Base-by-base conservation (phyloP, 2,329 filamentous ascomycete species). In the Aspergillus jensenii region DNA sequence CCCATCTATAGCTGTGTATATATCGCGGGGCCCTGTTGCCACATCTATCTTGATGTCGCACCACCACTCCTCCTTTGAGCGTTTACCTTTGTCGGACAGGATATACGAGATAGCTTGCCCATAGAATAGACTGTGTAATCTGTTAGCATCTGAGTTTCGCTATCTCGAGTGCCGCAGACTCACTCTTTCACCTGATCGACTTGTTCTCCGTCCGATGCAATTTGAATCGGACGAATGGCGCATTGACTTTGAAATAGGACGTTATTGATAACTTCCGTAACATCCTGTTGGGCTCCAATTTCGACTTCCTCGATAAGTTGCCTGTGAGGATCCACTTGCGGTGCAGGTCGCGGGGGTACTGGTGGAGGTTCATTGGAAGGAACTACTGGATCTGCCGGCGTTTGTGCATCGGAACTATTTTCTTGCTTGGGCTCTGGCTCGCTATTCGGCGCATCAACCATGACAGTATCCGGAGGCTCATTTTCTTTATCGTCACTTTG, bases 181-280 rank as follows among this genome's bases (percentile, higher is more conserved):
- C 66, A 79, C 71, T 90, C 80, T 74, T 91, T 91, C 61, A 96
- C 86, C 56, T 86, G 82, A 71, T 98, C 95, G 19, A 87, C 77
- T 73, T 97, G 93, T 62, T 96, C 89, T 3, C 89, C 89, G 45
- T 87, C 83, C 6, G 82, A 76, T 57, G 90, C 85, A 35, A 84
- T 78, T 3, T 82, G 84, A n/a, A 82, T 83, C 6, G 91, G 84
- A 57, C 84, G 87, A 68, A 98, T 93, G 2, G 93, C 93, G 52
- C 90, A 92, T 68, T 95, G 90, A n/a, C 97, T 81, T 51, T 95
- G 89, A 69, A 93, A 92, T 58, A 97, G 85, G 25, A 96, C 90
- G 67, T 93, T 95, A 58, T 91, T 91, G 78, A 97, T 93, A 46
- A 97, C 93, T 74, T 99, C 95, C 12, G 92, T 92, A 4, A 97